phyloP scores from a whole-genome alignment of 176 grass and related monocot genomes.

The Alloteropsis semialata region DNA sequence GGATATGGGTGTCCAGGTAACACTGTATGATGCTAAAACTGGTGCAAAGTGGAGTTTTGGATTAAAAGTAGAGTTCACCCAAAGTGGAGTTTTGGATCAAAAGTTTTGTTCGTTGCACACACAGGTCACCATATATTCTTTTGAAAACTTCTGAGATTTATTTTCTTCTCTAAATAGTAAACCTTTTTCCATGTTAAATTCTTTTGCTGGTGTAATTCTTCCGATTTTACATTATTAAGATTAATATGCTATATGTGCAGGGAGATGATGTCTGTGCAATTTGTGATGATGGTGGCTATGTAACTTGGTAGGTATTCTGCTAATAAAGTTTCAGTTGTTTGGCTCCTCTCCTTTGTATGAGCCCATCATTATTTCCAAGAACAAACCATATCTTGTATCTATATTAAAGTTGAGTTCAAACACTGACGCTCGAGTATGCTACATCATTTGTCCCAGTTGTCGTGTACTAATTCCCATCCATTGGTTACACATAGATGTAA shows the following conservation, averaged over 20 bases:
- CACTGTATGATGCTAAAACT: not conserved
- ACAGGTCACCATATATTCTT: not conserved
- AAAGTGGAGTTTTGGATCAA: not conserved
- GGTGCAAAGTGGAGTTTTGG: not conserved
- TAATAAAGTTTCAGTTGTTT: conserved; percentile 3
- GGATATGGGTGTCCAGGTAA: not conserved
- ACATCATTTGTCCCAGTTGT: not conserved
- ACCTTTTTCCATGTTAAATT: not conserved
- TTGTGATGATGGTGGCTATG: conserved; percentile 52
- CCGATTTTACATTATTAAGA: not conserved
- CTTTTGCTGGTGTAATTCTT: conserved; percentile 1
- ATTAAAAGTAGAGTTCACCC: not conserved
- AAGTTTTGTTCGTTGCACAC: not conserved
- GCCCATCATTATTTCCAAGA: not conserved
- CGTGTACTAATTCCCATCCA: not conserved
- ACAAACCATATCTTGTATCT: not conserved
- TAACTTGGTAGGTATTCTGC: conserved; percentile 44
- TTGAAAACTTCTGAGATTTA: not conserved
- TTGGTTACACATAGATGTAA: not conserved
- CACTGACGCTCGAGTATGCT: not conserved
- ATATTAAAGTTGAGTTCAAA: not conserved
- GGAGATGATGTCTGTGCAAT: conserved; percentile 49
- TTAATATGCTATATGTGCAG: conserved; percentile 23
- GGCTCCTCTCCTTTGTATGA: not conserved
- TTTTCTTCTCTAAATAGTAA: not conserved